Evolutionary conservation across 148 eudicot genomes (phyloP).

Genomic region (Rhododendron ovatum): DNA sequence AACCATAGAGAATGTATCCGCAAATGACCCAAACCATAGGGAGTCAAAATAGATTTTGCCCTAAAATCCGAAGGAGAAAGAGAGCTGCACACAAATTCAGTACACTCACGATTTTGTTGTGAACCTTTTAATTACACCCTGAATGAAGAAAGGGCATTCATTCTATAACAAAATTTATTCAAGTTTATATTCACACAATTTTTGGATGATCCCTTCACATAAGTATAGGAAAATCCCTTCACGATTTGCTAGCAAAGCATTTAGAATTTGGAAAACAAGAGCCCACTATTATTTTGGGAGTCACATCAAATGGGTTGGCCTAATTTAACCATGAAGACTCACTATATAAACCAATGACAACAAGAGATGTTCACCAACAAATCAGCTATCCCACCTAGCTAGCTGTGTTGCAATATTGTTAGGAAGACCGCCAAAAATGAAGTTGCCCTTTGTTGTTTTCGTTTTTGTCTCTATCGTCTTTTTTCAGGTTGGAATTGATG

Average conservation of each 20-base stretch:
- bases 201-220: slow-evolving; percentile 4
- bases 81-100: not conserved
- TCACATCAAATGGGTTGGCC: slow-evolving; percentile 12
- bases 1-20: no score
- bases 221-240: not conserved
- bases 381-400: slow-evolving; percentile 5
- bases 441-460: slow-evolving; percentile 9
- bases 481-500: slow-evolving; percentile 3
- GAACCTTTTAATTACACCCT: slow-evolving; percentile 1
- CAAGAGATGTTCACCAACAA: slow-evolving; percentile 1
- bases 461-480: slow-evolving; percentile 4
- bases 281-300: not conserved
- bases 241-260: not conserved
- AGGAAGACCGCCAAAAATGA: not conserved
- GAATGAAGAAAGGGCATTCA: not conserved
- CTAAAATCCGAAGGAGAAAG: not conserved
- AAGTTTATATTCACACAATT: slow-evolving; percentile 11
- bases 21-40: no score
- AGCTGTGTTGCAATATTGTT: not conserved
- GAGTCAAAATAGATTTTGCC: no score
- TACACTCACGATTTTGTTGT: not conserved
- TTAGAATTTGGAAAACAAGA: not conserved
- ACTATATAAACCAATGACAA: not conserved
- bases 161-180: not conserved
- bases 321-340: not conserved